These are phyloP conservation scores for Mrakiaceae sp. DNA, from an alignment of 1,284 basidiomycete species.

Conservation along the genomic window DNA sequence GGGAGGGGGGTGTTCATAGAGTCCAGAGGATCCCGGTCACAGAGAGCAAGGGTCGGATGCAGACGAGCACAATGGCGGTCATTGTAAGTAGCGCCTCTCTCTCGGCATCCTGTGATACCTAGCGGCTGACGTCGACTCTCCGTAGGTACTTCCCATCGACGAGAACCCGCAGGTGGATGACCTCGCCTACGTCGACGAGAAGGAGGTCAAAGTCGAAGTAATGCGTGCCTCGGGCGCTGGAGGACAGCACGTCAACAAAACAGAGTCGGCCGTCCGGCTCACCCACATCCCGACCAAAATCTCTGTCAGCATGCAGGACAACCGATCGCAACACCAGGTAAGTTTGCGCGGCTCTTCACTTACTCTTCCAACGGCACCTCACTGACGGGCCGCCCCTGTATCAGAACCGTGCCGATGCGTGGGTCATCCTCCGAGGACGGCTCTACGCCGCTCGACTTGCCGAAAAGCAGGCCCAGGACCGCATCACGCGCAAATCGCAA, in stretches of 20 bases:
- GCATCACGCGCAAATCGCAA: conserved; percentile 57
- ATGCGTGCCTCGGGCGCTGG: conserved; percentile 94
- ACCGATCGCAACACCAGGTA: conserved; percentile 88
- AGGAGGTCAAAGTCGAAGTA: conserved; percentile 80
- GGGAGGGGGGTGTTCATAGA: conserved; percentile 91
- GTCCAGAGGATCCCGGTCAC: conserved; percentile 90
- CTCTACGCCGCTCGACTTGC: conserved; percentile 66
- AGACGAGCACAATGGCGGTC: conserved; percentile 84
- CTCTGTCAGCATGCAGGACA: conserved; percentile 96
- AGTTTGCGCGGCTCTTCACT: conserved; percentile 16
- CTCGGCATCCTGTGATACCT: background rate
- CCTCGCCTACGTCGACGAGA: conserved; percentile 51
- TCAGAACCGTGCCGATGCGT: conserved; percentile 77
- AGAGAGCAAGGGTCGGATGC: conserved; percentile 72
- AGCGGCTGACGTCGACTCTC: background rate
- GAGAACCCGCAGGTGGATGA: conserved; percentile 46
- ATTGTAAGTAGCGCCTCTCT: conserved; percentile 46
- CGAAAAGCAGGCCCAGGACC: conserved; percentile 55
- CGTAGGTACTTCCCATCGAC: conserved; percentile 63
- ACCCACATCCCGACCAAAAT: conserved; percentile 90
- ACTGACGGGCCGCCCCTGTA: background rate
- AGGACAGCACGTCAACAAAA: conserved; percentile 98
- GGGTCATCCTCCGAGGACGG: conserved; percentile 70
- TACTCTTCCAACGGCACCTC: background rate
- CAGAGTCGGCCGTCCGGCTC: conserved; percentile 92